Evolutionary conservation across 768 basidiomycete species (phyloP), one percentile per base, ranked within the genome.

Genomic region (Tulasnella sp.): DNA sequence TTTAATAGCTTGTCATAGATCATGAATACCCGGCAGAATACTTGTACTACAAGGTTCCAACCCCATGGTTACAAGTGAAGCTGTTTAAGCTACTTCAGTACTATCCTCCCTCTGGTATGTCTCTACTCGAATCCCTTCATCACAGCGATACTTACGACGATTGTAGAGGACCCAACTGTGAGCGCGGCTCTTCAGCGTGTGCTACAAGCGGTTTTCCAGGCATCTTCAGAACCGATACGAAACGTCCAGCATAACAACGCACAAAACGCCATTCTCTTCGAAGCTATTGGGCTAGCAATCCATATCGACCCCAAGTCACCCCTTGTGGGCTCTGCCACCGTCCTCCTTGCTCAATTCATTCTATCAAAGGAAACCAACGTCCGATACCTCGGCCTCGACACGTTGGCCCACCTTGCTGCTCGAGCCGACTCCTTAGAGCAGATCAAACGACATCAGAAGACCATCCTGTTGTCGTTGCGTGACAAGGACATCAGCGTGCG

Each of bases 201-300:
- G 11, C 82, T 99, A 69, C 90, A 94, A 77, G 90, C 90, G 7
- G 89, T 94, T 78, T 94, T 98, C 87, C 90, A 90, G 76, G 95
- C 91, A 77, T 81, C 82, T 19, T 90, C 93, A 9, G 95, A 97
- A 77, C 90, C 91, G 9, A 90, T 94, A 12, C 86, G 92, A 75
- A 98, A 98, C 76, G 92, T 98, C 14, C 97, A 99, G 78, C 97
- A 99, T 78, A 98, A 96, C 80, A 99, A 99, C 77, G 97, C 96
- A 11, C 96, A 97, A 78, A 94, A 98, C 78, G 92, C 97, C 0
- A 88, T 99, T n/a, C 85, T 99, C 16, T 99, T 98, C 77, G 97
- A 99, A 81, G 96, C 96, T 26, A 99, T 99, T 77, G 85, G 93
- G 74, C 88, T 98, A 52, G 95, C 95, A 16, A 98, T 99, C 75